Conservation (phyloP, 75 land plant genomes). For the Pseudotsuga menziesii region DNA sequence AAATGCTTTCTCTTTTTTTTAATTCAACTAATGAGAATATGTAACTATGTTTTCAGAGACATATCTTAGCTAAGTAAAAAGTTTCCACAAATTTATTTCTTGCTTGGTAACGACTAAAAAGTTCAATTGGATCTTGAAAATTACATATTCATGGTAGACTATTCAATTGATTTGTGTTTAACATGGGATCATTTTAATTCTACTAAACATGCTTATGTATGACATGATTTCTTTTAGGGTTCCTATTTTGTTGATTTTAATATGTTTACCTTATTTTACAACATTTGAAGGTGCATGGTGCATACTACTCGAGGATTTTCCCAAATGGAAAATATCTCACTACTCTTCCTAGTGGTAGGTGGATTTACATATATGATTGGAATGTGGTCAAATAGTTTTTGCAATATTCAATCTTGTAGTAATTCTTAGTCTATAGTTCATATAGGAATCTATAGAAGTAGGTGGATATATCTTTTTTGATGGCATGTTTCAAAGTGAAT, state of each 20-base stretch:
- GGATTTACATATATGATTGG: neutral
- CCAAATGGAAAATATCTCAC: constrained; percentile 79
- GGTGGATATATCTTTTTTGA: too few relatives aligned
- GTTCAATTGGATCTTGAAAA: constrained; percentile 77
- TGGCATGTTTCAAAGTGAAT: too few relatives aligned
- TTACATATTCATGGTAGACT: constrained; percentile 74
- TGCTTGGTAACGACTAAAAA: constrained; percentile 66
- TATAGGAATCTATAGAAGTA: too few relatives aligned
- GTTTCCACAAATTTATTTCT: constrained; percentile 82
- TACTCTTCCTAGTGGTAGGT: constrained; percentile 89
- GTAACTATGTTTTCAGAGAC: constrained; percentile 42
- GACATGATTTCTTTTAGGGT: neutral
- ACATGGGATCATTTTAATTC: neutral
- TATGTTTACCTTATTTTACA: constrained; percentile 16
- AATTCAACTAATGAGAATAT: neutral
- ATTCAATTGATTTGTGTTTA: neutral
- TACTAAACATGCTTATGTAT: neutral
- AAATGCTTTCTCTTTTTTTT: neutral
- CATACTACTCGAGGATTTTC: constrained; percentile 91
- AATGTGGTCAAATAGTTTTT: neutral
- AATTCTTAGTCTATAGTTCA: too few relatives aligned
- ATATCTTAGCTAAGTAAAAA: constrained; percentile 48
- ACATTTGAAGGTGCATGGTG: constrained; percentile 88
- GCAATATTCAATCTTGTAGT: too few relatives aligned
- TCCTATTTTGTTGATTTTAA: neutral